Base-by-base conservation (phyloP, 768 basidiomycete species). In the Trametes sanguinea region DNA sequence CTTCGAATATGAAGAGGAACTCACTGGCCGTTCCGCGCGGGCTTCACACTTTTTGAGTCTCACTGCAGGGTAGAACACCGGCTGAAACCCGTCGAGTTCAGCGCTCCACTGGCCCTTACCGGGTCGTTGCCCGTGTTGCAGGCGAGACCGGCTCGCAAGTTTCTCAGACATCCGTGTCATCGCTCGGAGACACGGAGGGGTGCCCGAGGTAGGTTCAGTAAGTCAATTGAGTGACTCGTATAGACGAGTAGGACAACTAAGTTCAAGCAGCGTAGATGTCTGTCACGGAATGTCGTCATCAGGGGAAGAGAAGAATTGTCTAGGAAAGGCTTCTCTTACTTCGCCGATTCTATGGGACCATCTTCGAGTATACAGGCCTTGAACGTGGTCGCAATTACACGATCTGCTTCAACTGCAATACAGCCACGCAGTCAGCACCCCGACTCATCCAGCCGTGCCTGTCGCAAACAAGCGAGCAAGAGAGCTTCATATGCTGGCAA, bases 371-470 rank as follows among this genome's bases (percentile, higher is more conserved):
- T 16, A 14, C 10, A 13, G 10, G 5, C 42, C 9, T n/a, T 16
- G 42, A 6, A 37, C 10, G 51, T 35, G 13, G 43, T 6, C 39
- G 16, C 42, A 39, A 27, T 63, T 45, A 69, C 6, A 65, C 66
- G 16, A 69, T 50, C 46, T 64, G 64, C 4, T 56, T 53, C 6
- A 71, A 65, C 69, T 71, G 39, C 33, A 43, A 43, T 6, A 30
- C 14, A 33, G 4, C 1, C 22, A 14, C 30, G 35, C 6, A 9
- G 30, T 32, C 42, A 37, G 30, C 48, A 33, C 29, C 4, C 35
- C 4, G 5, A 39, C 32, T 17, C 33, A 29, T 30, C 27, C 27
- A 39, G 29, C 37, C 40, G 9, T 3, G 56, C 3, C 35, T 9
- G 22, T 22, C 22, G 22, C 22, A 22, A 22, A 22, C 22, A 22